These are phyloP conservation scores for Chamaecyparis obtusa DNA, from an alignment of 75 land plant species.

Conservation along the genomic window DNA sequence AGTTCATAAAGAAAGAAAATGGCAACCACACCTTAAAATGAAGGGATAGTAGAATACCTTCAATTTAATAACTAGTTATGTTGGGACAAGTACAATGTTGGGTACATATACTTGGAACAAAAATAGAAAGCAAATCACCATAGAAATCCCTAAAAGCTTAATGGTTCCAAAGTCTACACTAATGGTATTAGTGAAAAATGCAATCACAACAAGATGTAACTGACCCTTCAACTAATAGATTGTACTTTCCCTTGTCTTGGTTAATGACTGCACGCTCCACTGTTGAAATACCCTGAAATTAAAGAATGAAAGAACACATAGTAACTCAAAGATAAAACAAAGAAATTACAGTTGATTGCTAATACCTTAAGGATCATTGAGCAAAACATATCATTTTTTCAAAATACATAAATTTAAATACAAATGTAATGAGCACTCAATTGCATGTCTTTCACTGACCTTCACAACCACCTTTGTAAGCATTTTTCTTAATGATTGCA, in stretches of 20 bases:
- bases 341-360: background rate
- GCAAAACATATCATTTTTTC: background rate
- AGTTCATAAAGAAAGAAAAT: background rate
- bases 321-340: background rate
- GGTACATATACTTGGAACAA: background rate
- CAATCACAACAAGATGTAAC: slow-evolving; percentile 9
- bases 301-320: background rate
- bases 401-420: background rate
- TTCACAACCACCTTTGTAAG: slow-evolving; percentile 81
- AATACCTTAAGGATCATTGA: background rate
- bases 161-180: background rate
- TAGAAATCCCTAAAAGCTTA: background rate
- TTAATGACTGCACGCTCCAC: slow-evolving; percentile 78
- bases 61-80: background rate
- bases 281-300: slow-evolving; percentile 75
- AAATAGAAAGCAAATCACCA: background rate
- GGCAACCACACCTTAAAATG: background rate
- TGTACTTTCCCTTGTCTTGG: slow-evolving; percentile 52
- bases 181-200: background rate
- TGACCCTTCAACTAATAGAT: slow-evolving; percentile 86
- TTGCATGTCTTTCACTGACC: slow-evolving; percentile 25
- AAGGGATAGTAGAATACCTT: background rate
- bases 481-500: slow-evolving; percentile 53
- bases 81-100: background rate
- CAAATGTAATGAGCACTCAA: background rate